phyloP scores from a whole-genome alignment of 2,329 filamentous ascomycete species.

The Aspergillus luchuensis region DNA sequence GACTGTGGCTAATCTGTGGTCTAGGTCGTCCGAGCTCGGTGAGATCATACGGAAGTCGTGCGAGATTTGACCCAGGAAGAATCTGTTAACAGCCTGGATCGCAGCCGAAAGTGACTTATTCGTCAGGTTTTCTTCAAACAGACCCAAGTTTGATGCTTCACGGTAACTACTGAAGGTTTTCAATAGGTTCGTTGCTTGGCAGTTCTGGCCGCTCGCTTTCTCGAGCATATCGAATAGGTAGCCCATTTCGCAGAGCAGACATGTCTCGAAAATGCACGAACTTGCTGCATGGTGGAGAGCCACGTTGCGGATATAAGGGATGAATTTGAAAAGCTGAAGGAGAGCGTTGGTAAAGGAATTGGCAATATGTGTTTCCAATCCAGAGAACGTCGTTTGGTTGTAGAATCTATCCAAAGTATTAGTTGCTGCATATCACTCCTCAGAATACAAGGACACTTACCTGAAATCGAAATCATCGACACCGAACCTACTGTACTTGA shows the following conservation, averaged over 20 bases:
- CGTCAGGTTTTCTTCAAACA: conserved; percentile 81
- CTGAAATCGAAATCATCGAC: conserved; percentile 99
- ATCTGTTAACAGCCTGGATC: conserved; percentile 82
- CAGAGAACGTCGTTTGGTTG: conserved; percentile 89
- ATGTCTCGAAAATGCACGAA: conserved; percentile 77
- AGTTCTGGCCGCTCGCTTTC: conserved; percentile 90
- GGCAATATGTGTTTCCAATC: conserved; percentile 91
- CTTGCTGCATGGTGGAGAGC: conserved; percentile 87
- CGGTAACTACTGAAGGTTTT: conserved; percentile 84
- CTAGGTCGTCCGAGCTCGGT: conserved; percentile 65
- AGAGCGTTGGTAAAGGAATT: conserved; percentile 96
- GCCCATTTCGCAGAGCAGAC: conserved; percentile 89
- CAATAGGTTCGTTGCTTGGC: conserved; percentile 91
- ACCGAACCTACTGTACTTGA: conserved; percentile 98
- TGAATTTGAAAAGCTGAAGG: conserved; percentile 88
- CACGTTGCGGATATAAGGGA: conserved; percentile 81
- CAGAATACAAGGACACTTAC: conserved; percentile 61
- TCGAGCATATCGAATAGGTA: conserved; percentile 98
- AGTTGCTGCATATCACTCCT: neutral
- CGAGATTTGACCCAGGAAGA: conserved; percentile 78
- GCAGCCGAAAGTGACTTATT: conserved; percentile 74
- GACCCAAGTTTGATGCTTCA: conserved; percentile 72
- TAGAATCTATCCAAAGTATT: conserved; percentile 68
- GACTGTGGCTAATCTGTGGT: conserved; percentile 60
- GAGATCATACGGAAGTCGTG: conserved; percentile 72